Percentiles rank a stretch among this genome's conserved stretches.
Conservation (phyloP, 2,329 filamentous ascomycete species). For the Fusarium sp. region DNA sequence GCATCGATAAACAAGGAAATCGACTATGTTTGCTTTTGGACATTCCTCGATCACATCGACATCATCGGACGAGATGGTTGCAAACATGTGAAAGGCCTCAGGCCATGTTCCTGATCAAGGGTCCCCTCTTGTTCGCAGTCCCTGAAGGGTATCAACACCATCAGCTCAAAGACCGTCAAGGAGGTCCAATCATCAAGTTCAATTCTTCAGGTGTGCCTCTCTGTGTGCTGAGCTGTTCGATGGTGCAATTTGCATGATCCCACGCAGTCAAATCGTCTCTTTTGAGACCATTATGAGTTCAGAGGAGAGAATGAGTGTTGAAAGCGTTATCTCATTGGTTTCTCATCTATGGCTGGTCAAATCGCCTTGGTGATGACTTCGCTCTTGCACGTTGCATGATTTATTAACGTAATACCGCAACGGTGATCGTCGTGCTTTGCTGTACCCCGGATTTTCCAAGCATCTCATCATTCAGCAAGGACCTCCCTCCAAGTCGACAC, state of each 20-base stretch:
- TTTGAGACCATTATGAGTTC: background rate
- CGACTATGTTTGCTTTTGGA: constrained; percentile 1
- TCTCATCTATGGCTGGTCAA: background rate
- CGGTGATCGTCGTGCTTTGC: background rate
- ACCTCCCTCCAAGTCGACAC: background rate
- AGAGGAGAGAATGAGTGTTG: background rate
- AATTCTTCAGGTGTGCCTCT: background rate
- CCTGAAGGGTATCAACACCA: constrained; percentile 33
- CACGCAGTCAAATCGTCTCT: background rate
- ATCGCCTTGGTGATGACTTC: background rate
- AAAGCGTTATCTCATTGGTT: background rate
- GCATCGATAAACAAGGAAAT: constrained; percentile 21
- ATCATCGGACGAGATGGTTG: background rate
- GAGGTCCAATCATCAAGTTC: background rate
- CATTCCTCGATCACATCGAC: background rate
- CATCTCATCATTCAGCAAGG: background rate
- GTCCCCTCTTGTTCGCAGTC: constrained; percentile 8
- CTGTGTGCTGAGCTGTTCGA: background rate
- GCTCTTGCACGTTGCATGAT: background rate
- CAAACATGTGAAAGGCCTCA: constrained; percentile 5
- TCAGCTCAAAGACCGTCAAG: background rate
- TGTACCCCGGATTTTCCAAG: background rate
- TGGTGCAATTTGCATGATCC: background rate
- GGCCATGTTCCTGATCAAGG: constrained; percentile 21
- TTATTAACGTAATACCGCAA: background rate